phyloP scores from a whole-genome alignment of 495 filamentous ascomycete genomes.

The Hamigera avellanea region DNA sequence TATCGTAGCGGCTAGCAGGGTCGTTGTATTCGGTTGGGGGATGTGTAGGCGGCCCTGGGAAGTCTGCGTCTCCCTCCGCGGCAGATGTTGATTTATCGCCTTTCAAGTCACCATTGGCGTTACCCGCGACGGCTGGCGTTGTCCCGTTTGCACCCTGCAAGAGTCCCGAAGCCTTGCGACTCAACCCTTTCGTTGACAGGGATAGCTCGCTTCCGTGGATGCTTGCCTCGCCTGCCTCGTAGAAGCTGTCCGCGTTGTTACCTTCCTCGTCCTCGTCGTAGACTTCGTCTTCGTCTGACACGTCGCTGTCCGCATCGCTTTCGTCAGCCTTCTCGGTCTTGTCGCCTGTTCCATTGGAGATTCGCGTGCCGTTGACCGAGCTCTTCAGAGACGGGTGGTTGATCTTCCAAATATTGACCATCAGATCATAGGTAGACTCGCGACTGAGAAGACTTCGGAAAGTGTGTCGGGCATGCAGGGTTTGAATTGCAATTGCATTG shows the following conservation, averaged over 20 bases:
- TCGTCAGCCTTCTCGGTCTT: constrained; percentile 79
- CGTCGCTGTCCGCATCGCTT: constrained; percentile 42
- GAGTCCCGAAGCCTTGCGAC: constrained; percentile 58
- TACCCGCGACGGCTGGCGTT: constrained; percentile 11
- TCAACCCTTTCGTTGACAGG: constrained; percentile 40
- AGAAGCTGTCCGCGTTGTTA: constrained; percentile 45
- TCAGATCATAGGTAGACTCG: constrained; percentile 92
- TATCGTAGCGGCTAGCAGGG: constrained; percentile 66
- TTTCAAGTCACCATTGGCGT: constrained; percentile 32
- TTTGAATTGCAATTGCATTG: constrained; percentile 95
- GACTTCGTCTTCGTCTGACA: constrained; percentile 56
- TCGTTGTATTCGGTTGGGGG: constrained; percentile 77
- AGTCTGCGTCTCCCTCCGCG: constrained; percentile 48
- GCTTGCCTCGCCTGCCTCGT: constrained; percentile 48
- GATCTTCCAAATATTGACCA: constrained; percentile 97
- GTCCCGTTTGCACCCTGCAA: constrained; percentile 31
- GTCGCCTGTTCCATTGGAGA: constrained; percentile 71
- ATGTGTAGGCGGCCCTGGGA: constrained; percentile 79
- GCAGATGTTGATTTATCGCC: constrained; percentile 44
- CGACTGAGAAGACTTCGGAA: constrained; percentile 92
- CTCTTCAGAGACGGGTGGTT: constrained; percentile 84
- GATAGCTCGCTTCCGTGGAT: constrained; percentile 47
- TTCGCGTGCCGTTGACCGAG: constrained; percentile 72
- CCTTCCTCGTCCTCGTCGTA: constrained; percentile 67
- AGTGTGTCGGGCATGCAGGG: constrained; percentile 84